Base-by-base conservation (phyloP, 306 rosid genomes). In the Pueraria montana region DNA sequence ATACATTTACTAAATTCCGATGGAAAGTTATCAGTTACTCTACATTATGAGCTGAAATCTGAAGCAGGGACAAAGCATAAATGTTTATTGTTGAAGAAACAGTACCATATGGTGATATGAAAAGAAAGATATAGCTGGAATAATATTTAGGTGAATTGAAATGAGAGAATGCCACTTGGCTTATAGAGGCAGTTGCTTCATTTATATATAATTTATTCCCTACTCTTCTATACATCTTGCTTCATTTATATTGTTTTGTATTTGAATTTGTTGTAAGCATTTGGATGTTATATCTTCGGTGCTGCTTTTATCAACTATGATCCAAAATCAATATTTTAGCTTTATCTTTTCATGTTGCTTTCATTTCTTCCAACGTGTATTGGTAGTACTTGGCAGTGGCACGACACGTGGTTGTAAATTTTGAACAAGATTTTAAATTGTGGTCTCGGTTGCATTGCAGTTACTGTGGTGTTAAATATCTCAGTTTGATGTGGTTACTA, bases 191-290 rank as follows among this genome's bases (percentile, higher is more conserved):
- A 30, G 18, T 65, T 78, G 61, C 38, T 65, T 49, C 20, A 21
- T 65, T 65, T 32, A 14, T 64, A 32, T 46, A 32, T 26, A 62
- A 40, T 61, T 75, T 45, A 4, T 87, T 88, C 18, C 43, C 38
- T 80, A 56, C 40, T 78, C 34, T 70, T 61, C 27, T 58, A 70
- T 38, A 24, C 34, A 1, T 43, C 36, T 53, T 30, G 36, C 8
- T 43, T 40, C 50, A 17, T 26, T 62, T 81, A 8, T 58, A n/a
- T 9, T 65, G 11, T 50, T 65, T 45, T 18, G 40, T 53, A 43
- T 23, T 77, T 59, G 78, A 74, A 52, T 58, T 21, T 61, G 48
- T 69, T 1, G 11, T 18, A 21, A 34, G 65, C n/a, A 8, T 69
- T 69, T 83, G 17, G 49, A 18, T 67, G 38, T 30, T 30, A 70